Percentiles rank a stretch among this genome's conserved stretches.
These are phyloP conservation scores for Sarocladiaceae sp. DNA, from an alignment of 2,329 filamentous ascomycete genomes.

Conservation along the genomic window DNA sequence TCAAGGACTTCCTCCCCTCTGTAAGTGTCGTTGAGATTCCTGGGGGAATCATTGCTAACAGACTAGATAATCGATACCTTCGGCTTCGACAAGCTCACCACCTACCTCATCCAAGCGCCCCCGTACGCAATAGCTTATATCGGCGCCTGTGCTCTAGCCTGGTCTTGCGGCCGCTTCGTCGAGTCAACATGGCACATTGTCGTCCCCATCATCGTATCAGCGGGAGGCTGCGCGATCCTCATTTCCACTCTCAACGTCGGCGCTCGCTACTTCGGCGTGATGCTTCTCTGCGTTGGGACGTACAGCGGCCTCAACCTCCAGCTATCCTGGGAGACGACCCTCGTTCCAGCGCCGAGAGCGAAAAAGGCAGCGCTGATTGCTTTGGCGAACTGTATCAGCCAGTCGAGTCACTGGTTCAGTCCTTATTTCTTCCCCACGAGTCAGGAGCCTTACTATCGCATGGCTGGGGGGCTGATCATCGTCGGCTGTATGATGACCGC, in stretches of 20 bases:
- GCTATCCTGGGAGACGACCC: constrained; percentile 31
- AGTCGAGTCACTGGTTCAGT: constrained; percentile 31
- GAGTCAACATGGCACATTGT: constrained; percentile 33
- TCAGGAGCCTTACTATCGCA: constrained; percentile 21
- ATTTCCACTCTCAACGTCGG: constrained; percentile 31
- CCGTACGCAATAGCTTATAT: constrained; percentile 34
- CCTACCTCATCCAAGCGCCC: constrained; percentile 32
- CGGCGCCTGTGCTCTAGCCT: constrained; percentile 27
- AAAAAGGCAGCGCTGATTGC: constrained; percentile 34
- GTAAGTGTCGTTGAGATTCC: constrained; percentile 10
- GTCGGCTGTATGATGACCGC: constrained; percentile 15
- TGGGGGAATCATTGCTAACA: background rate
- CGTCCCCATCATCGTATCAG: constrained; percentile 27
- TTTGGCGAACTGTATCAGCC: constrained; percentile 32
- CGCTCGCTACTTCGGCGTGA: constrained; percentile 36
- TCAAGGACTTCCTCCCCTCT: constrained; percentile 34
- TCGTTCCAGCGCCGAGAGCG: constrained; percentile 29
- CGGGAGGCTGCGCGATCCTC: constrained; percentile 30
- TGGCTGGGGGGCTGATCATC: constrained; percentile 17
- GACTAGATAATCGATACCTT: constrained; percentile 21
- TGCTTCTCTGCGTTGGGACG: constrained; percentile 30
- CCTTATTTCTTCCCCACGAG: constrained; percentile 27
- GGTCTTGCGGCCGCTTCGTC: constrained; percentile 27
- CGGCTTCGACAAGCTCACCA: constrained; percentile 19
- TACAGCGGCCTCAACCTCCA: constrained; percentile 33